These are phyloP conservation scores for Oryza longistaminata DNA, from an alignment of 176 grass and related monocot species.

Conservation along the genomic window DNA sequence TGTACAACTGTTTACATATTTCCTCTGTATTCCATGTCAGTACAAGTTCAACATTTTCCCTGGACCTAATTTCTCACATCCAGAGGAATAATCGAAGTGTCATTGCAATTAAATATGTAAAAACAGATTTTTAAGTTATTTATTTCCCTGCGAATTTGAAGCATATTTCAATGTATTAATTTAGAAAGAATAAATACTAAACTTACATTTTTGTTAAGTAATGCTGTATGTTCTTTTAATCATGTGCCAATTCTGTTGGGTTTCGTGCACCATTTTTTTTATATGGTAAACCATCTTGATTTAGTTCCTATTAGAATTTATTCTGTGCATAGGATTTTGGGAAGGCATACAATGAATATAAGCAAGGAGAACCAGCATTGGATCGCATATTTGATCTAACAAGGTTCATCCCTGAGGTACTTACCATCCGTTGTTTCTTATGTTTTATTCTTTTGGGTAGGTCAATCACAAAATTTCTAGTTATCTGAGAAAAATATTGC, in stretches of 20 bases:
- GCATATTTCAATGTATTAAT: not conserved
- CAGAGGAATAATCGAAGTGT: constrained; percentile 3
- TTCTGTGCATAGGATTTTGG: constrained; percentile 58
- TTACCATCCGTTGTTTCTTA: constrained; percentile 24
- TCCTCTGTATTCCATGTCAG: not conserved
- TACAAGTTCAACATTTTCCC: not conserved
- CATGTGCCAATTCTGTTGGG: not conserved
- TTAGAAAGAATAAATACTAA: not conserved
- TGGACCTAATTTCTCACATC: not conserved
- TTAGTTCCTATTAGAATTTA: constrained; percentile 20
- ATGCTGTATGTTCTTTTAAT: not conserved
- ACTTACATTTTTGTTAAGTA: not conserved
- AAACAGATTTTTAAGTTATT: not conserved
- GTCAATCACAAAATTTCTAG: not conserved
- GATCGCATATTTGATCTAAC: constrained; percentile 75
- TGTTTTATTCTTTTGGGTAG: not conserved
- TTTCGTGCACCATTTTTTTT: constrained; percentile 27
- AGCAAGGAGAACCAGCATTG: constrained; percentile 79
- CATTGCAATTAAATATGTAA: constrained; percentile 5
- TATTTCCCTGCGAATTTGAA: not conserved
- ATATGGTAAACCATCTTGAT: not conserved
- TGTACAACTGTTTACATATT: not conserved
- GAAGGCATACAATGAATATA: constrained; percentile 87
- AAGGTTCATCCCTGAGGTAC: constrained; percentile 71
- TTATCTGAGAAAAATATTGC: constrained; percentile 10